Percentiles rank a stretch among this genome's conserved stretches.
Evolutionary conservation across 2,329 filamentous ascomycete genomes (phyloP).

Genomic region (Microascus cirrosus): DNA sequence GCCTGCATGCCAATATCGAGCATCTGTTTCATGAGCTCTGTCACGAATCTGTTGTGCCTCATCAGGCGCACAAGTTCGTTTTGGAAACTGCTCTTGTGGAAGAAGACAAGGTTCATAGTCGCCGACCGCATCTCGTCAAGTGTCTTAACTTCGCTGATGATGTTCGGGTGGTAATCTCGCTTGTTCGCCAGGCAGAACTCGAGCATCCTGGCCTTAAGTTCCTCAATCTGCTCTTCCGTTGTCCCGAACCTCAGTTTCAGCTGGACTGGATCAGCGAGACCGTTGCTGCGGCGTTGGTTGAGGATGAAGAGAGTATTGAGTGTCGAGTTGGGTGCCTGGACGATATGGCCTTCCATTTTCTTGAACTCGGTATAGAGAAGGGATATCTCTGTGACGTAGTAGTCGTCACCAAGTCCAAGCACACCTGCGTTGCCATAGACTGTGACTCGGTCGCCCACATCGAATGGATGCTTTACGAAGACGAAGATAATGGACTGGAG

Average conservation of each 20-base stretch:
- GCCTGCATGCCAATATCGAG: conserved; percentile 76
- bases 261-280: conserved; percentile 74
- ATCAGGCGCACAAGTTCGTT: conserved; percentile 85
- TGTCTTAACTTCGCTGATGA: conserved; percentile 71
- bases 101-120: conserved; percentile 87
- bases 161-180: conserved; percentile 77
- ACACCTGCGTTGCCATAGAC: conserved; percentile 84
- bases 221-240: conserved; percentile 69
- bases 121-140: conserved; percentile 78
- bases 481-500: conserved; percentile 90
- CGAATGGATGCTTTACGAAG: conserved; percentile 94
- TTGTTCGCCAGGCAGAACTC: conserved; percentile 79
- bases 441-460: conserved; percentile 86
- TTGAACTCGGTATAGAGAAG: conserved; percentile 95
- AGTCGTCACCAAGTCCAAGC: conserved; percentile 74
- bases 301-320: conserved; percentile 90
- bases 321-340: conserved; percentile 90
- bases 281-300: conserved; percentile 84
- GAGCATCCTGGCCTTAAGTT: conserved; percentile 66
- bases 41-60: conserved; percentile 89
- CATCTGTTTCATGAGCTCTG: conserved; percentile 80
- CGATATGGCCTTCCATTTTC: conserved; percentile 94
- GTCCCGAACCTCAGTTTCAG: conserved; percentile 85
- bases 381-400: conserved; percentile 91
- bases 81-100: conserved; percentile 96